Percentiles rank a stretch among this genome's conserved stretches.
Conservation (phyloP, 83 land plant genomes). For the Picea abies region DNA sequence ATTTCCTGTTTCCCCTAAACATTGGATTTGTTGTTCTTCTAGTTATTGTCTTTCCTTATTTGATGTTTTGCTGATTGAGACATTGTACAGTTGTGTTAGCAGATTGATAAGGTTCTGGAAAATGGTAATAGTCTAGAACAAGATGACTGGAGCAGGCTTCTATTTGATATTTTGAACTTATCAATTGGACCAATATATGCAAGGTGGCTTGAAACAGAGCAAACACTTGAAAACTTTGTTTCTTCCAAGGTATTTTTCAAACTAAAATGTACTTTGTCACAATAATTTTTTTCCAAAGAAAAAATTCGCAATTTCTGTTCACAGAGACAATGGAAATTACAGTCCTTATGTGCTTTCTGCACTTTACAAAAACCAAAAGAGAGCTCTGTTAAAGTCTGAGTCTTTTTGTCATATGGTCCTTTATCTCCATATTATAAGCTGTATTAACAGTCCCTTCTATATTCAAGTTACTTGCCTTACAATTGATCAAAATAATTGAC, state of each 20-base stretch:
- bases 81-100: conserved; percentile 12
- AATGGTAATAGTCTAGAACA: neutral
- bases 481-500: too few species aligned
- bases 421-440: too few species aligned
- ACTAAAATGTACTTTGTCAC: neutral
- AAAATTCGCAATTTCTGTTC: too few species aligned
- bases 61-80: conserved; percentile 10
- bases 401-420: too few species aligned
- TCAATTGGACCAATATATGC: conserved; percentile 9
- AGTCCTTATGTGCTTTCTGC: too few species aligned
- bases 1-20: neutral
- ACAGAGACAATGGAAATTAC: too few species aligned
- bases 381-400: too few species aligned
- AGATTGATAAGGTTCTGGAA: conserved; percentile 9
- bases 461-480: too few species aligned
- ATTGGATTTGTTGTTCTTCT: neutral
- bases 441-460: too few species aligned
- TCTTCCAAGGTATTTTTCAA: neutral
- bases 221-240: neutral
- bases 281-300: neutral
- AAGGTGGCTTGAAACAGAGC: neutral
- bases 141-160: conserved; percentile 1
- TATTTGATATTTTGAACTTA: neutral
- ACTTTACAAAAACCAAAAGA: too few species aligned
- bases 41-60: neutral